Conservation (phyloP, 345 rosid genomes). For the Pistacia atlantica region DNA sequence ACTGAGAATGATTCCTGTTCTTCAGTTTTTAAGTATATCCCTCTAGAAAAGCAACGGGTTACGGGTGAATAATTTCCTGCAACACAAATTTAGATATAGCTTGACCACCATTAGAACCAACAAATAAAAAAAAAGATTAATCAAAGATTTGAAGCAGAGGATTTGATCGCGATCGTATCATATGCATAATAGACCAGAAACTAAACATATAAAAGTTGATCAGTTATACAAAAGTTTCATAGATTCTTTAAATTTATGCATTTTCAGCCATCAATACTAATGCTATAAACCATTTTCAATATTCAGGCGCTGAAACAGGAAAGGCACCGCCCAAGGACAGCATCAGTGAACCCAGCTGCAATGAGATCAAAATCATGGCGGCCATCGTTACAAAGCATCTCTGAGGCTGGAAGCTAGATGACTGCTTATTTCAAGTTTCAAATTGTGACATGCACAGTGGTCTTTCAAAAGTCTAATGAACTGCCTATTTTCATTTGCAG, state of each 20-base stretch:
- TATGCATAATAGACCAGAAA: neutral
- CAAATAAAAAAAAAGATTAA: neutral
- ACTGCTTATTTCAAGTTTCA: slow-evolving; percentile 23
- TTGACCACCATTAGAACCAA: neutral
- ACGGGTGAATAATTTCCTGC: neutral
- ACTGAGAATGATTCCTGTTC: too few species aligned
- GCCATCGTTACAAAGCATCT: slow-evolving; percentile 85
- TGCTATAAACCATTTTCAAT: neutral
- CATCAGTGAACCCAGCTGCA: slow-evolving; percentile 42
- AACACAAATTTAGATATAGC: neutral
- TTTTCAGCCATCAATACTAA: neutral
- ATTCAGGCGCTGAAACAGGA: slow-evolving; percentile 54
- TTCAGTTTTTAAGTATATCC: too few species aligned
- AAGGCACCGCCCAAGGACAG: slow-evolving; percentile 48
- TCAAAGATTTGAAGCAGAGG: neutral
- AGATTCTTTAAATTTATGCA: neutral
- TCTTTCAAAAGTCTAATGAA: slow-evolving; percentile 11
- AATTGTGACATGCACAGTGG: slow-evolving; percentile 8
- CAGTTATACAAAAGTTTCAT: neutral
- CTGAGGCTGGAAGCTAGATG: slow-evolving; percentile 69
- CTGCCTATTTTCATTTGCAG: slow-evolving; percentile 23
- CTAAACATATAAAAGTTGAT: neutral
- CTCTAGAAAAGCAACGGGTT: too few species aligned
- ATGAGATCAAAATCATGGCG: slow-evolving; percentile 75
- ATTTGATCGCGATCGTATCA: neutral